Percentiles rank a stretch among this genome's conserved stretches.
These are phyloP conservation scores for Artemisia argyi DNA, from an alignment of 129 eudicot species.

Conservation along the genomic window DNA sequence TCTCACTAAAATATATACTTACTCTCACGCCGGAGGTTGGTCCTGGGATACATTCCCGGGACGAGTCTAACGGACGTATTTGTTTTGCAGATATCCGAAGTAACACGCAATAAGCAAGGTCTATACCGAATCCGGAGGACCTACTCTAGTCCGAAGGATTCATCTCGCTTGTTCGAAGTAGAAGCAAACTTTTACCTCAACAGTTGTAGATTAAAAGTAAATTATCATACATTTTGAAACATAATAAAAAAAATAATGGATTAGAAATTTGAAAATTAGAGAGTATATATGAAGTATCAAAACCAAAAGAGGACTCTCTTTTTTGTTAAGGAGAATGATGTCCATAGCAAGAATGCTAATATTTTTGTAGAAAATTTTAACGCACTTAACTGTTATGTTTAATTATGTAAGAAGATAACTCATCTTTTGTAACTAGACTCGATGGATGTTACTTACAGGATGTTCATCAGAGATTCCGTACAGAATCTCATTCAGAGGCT, in stretches of 20 bases:
- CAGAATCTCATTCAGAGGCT: constrained; percentile 59
- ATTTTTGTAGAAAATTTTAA: not conserved
- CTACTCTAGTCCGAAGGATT: too few relatives aligned
- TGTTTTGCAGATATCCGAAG: too few relatives aligned
- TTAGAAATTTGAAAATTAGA: not conserved
- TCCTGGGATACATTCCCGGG: too few relatives aligned
- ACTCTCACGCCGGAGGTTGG: too few relatives aligned
- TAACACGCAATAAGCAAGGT: too few relatives aligned
- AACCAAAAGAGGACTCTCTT: not conserved
- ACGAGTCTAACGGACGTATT: too few relatives aligned
- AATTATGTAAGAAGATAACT: not conserved
- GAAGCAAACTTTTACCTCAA: too few relatives aligned
- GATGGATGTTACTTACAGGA: constrained; percentile 43
- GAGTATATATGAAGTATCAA: not conserved
- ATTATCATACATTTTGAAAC: not conserved
- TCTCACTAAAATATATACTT: too few relatives aligned
- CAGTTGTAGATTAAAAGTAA: not conserved
- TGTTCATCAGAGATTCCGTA: constrained; percentile 71
- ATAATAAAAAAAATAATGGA: too few relatives aligned
- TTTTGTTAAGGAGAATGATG: not conserved
- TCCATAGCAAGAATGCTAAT: not conserved
- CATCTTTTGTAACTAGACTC: not conserved
- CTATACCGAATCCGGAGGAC: too few relatives aligned
- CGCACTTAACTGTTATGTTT: not conserved
- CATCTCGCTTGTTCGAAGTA: too few relatives aligned